Percentiles rank a stretch among this genome's conserved stretches.
Evolutionary conservation across 306 rosid species (phyloP).

Genomic region (Quercus robur): DNA sequence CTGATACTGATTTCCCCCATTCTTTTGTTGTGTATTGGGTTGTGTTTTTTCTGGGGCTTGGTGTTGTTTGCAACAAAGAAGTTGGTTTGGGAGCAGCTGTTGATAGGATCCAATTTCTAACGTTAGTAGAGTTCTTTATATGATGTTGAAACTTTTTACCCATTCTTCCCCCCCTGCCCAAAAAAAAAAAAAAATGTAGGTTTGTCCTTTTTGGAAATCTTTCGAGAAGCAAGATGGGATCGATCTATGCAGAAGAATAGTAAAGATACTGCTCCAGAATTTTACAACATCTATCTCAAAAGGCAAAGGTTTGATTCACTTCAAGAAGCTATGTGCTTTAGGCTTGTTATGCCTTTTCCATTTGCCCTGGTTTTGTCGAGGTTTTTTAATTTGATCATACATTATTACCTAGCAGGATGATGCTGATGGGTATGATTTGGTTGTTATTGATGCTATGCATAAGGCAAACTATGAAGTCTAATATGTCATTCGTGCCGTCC

Average conservation of each 20-base stretch:
- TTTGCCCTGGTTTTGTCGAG: slow-evolving; percentile 5
- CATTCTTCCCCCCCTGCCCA: neutral
- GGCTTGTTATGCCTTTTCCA: slow-evolving; percentile 1
- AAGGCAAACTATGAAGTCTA: slow-evolving; percentile 96
- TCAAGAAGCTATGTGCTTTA: slow-evolving; percentile 18
- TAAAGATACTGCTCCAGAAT: slow-evolving; percentile 92
- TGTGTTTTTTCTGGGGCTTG: slow-evolving; percentile 72
- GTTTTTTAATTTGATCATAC: neutral
- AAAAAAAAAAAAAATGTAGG: slow-evolving; percentile 30
- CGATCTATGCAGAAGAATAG: slow-evolving; percentile 86
- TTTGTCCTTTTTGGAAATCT: slow-evolving; percentile 99
- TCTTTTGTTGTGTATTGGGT: slow-evolving; percentile 20
- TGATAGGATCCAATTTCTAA: neutral
- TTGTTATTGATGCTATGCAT: slow-evolving; percentile 99
- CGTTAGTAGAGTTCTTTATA: neutral
- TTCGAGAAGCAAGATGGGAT: slow-evolving; percentile 98
- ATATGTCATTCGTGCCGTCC: slow-evolving; percentile 98
- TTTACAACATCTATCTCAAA: slow-evolving; percentile 91
- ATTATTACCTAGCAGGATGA: slow-evolving; percentile 66
- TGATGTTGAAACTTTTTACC: slow-evolving; percentile 5
- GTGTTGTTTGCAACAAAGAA: slow-evolving; percentile 90
- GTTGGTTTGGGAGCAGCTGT: slow-evolving; percentile 54
- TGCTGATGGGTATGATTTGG: slow-evolving; percentile 93
- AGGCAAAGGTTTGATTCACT: slow-evolving; percentile 70
- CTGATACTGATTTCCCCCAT: slow-evolving; percentile 16